Conservation (phyloP, 306 rosid species). For the Cucurbita pepo region DNA sequence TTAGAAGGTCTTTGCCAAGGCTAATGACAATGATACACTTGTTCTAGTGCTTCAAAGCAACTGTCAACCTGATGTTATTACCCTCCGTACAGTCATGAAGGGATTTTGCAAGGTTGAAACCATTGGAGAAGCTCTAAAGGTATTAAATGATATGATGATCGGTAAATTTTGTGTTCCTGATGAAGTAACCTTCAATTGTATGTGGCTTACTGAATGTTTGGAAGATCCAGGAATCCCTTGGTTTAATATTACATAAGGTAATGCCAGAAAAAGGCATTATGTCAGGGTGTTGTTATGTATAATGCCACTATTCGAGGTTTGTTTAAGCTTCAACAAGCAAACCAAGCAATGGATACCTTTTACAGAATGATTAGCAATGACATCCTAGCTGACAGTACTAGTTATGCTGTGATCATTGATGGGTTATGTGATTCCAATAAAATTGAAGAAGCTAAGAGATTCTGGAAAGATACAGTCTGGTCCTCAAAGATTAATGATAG, state of each 20-base stretch:
- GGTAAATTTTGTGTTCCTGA: constrained; percentile 67
- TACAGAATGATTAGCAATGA: constrained; percentile 31
- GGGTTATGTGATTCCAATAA: constrained; percentile 43
- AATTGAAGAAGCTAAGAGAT: constrained; percentile 58
- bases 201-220: constrained; percentile 46
- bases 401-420: constrained; percentile 46
- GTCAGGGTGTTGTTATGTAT: constrained; percentile 62
- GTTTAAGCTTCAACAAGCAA: constrained; percentile 35
- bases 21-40: constrained; percentile 9
- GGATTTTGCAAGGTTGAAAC: constrained; percentile 75
- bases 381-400: constrained; percentile 33
- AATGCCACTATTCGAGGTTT: constrained; percentile 54
- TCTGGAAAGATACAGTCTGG: constrained; percentile 78
- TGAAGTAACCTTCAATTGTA: constrained; percentile 55
- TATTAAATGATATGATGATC: constrained; percentile 47
- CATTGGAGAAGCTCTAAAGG: constrained; percentile 53
- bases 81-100: constrained; percentile 60
- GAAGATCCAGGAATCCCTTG: constrained; percentile 45
- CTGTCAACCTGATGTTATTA: constrained; percentile 52
- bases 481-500: constrained; percentile 60
- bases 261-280: constrained; percentile 45
- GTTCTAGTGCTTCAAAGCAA: constrained; percentile 56
- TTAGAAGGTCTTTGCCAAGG: constrained; percentile 43
- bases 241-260: constrained; percentile 15
- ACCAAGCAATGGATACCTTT: constrained; percentile 33